Evolutionary conservation across 2,329 filamentous ascomycete genomes (phyloP), one percentile per base, ranked within the genome.

Genomic region (Aphanoascus verrucosus): DNA sequence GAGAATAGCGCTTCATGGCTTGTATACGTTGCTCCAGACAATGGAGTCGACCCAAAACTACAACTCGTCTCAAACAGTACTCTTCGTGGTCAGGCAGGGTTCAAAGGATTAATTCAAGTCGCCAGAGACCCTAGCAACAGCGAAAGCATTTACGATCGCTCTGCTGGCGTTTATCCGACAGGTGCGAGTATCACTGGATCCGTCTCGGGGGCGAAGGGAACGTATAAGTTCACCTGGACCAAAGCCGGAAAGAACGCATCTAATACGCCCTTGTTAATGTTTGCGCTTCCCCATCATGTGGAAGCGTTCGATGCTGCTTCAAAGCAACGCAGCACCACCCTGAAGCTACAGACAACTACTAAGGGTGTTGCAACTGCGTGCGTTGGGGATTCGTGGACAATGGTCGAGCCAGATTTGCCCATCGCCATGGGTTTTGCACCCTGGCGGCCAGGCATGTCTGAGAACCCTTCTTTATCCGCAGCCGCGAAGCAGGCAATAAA

Each of bases 221-320:
- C 75, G 1, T 98, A 97, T 66, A 80, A 72, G 0, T 79, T 97
- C 54, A 70, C 72, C 0, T 97, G 86, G 72, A 70, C 73, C n/a
- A 91, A 87, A 63, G 77, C 74, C 0, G 91, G 90, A 5, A 74
- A 81, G 35, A 65, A 74, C 14, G 67, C 71, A 5, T 73, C 79
- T 14, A 78, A 74, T 56, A 69, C 67, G 8, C 69, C 75, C 2
- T 73, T 95, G 19, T 74, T 93, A 58, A 93, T 94, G 83, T 96
- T 86, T 66, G 87, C 86, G 14, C 72, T 98, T 46, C 88, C 90
- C 19, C 93, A 97, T 67, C 93, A 97, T 60, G 66, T 88, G 2
- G 73, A 81, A 32, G 88, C 86, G 0, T 90, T 97, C 56, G 80
- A 88, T 59, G 60, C 67, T 0, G 68, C 69, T 0, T 81, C 80